These are phyloP conservation scores for Hyphodiscus hymeniophilus DNA, from an alignment of 495 filamentous ascomycete species.

Conservation along the genomic window DNA sequence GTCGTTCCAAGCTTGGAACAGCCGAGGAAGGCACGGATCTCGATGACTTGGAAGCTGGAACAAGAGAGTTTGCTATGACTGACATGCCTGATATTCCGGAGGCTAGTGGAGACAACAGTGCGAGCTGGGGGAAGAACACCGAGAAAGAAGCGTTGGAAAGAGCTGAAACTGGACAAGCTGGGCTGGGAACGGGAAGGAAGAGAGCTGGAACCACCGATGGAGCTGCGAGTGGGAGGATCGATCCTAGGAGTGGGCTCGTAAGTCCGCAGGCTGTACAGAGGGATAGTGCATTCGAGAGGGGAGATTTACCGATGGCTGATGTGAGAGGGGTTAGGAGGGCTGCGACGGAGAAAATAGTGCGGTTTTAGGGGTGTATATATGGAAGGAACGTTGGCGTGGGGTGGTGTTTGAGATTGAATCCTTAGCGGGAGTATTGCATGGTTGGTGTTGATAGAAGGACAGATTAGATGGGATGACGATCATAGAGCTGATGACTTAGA, in stretches of 20 bases:
- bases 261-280: slow-evolving; percentile 24
- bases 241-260: slow-evolving; percentile 27
- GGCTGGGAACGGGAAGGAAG: not conserved
- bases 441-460: too few species aligned
- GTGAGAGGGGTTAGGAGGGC: slow-evolving; percentile 4
- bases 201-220: not conserved
- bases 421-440: too few species aligned
- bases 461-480: too few species aligned
- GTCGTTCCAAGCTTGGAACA: slow-evolving; percentile 12
- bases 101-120: slow-evolving; percentile 6
- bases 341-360: slow-evolving; percentile 2
- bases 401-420: too few species aligned
- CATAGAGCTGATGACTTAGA: too few species aligned
- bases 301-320: slow-evolving; percentile 13
- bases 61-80: slow-evolving; percentile 7
- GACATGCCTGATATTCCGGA: slow-evolving; percentile 32
- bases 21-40: slow-evolving; percentile 22
- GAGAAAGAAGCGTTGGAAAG: not conserved
- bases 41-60: slow-evolving; percentile 29
- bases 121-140: slow-evolving; percentile 2
- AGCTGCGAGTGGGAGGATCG: slow-evolving; percentile 6
- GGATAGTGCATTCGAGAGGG: slow-evolving; percentile 19
- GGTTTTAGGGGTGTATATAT: too few species aligned
- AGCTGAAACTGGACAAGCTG: not conserved
- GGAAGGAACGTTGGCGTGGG: too few species aligned